Evolutionary conservation across 2,329 filamentous ascomycete species (phyloP), one percentile per base, ranked within the genome.

Genomic region (Leptographium wingfieldii): DNA sequence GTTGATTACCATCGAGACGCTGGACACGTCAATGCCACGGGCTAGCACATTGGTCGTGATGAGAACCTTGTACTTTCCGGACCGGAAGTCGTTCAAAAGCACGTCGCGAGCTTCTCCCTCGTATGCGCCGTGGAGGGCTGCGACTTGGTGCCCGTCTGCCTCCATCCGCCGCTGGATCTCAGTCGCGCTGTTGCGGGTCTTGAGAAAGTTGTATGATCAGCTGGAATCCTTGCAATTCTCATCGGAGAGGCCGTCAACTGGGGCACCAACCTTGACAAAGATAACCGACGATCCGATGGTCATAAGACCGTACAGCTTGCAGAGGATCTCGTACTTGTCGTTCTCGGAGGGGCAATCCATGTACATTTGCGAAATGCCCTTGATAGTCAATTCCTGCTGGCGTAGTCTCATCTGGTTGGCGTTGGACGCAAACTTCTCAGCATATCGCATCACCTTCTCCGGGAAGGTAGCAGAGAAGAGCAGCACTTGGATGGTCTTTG

Each of bases 231-330:
- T 27, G 46, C 27, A n/a, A 14, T n/a, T 38, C 10, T 19, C 27
- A 53, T 12, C 40, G 3, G 19, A 27, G 51, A 31, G 5, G 5
- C 51, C 10, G 5, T 3, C 22, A 53, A 33, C 5, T 2, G n/a
- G 53, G 40, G 3, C 54, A 72, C 77, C 63, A 76, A 92, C 90
- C 80, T 87, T 90, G 72, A 97, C 92, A 69, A 99, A 99, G 67
- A 99, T 97, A 69, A 99, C 96, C 0, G 94, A 97, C 9, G 92
- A 96, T 5, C 92, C 92, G 67, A 97, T 91, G 19, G 92, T 96
- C 83, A 99, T 92, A 53, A 97, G 78, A 61, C 92, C 92, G 70
- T 99, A 99, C 62, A 99, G 87, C 70, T 92, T 90, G 71, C 95
- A 88, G 9, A 99, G 83, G 60, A 89, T 85, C 43, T 87, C 83